A percentile compares a stretch with the other conserved stretches of the same genome.
Conservation (phyloP, 1,284 basidiomycete species). For the Stygiomarasmius scandens region DNA sequence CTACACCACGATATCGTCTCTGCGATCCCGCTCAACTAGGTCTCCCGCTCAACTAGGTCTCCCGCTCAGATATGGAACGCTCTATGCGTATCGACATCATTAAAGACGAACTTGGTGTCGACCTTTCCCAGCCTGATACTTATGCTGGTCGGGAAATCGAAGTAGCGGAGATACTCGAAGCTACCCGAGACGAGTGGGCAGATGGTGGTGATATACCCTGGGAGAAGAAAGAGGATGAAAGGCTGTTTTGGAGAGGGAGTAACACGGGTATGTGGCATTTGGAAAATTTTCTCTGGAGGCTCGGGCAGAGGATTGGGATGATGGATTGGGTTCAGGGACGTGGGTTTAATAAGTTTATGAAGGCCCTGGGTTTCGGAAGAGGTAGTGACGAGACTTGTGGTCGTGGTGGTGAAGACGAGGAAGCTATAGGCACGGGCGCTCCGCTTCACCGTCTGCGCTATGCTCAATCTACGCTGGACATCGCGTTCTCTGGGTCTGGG, state of each 20-base stretch:
- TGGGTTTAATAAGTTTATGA: not conserved
- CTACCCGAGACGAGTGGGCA: constrained; percentile 33
- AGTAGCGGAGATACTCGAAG: not conserved
- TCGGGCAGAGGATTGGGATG: constrained; percentile 37
- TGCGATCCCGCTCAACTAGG: constrained; percentile 41
- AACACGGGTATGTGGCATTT: constrained; percentile 62
- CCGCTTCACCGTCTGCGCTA: constrained; percentile 26
- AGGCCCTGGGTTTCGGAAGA: not conserved
- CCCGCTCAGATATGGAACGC: not conserved
- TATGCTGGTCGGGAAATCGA: not conserved
- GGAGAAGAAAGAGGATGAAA: constrained; percentile 57
- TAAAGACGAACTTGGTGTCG: not conserved
- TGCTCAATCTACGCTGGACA: constrained; percentile 52
- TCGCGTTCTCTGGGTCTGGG: constrained; percentile 48
- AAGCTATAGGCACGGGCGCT: constrained; percentile 14
- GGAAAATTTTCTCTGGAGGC: constrained; percentile 37
- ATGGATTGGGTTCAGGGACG: constrained; percentile 23
- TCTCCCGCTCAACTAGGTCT: constrained; percentile 27
- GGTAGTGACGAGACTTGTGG: too few relatives aligned
- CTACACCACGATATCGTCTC: constrained; percentile 64
- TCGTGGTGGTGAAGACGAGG: not conserved
- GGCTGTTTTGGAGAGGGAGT: constrained; percentile 66
- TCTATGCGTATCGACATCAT: not conserved
- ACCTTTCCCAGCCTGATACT: not conserved
- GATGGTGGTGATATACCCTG: constrained; percentile 53